Evolutionary conservation across 768 basidiomycete species (phyloP).

Genomic region (Rhodotorula sphaerocarpa): DNA sequence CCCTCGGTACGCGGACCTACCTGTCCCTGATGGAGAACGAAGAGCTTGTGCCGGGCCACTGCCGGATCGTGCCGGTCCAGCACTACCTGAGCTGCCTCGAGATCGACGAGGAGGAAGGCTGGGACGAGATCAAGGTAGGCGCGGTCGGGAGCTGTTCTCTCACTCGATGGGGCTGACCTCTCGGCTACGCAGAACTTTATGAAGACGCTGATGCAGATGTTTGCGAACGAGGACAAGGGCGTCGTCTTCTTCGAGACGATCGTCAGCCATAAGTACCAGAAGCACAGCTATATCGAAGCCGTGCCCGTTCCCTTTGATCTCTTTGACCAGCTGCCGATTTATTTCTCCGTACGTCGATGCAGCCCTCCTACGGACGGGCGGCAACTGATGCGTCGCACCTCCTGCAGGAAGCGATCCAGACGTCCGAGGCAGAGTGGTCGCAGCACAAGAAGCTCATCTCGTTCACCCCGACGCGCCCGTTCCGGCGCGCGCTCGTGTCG

Average conservation of each 20-base stretch:
- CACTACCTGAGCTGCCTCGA: constrained; percentile 86
- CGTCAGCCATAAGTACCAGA: constrained; percentile 72
- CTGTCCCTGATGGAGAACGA: constrained; percentile 81
- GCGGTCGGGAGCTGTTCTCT: no score
- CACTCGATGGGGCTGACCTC: not conserved
- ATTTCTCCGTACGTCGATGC: constrained; percentile 69
- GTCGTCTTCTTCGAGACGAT: constrained; percentile 95
- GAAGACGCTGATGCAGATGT: constrained; percentile 96
- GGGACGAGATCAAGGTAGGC: constrained; percentile 90
- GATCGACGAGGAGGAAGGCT: constrained; percentile 82
- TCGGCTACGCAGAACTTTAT: constrained; percentile 54
- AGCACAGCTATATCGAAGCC: constrained; percentile 87
- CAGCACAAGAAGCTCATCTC: constrained; percentile 96
- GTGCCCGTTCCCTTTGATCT: constrained; percentile 83
- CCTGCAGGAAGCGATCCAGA: constrained; percentile 78
- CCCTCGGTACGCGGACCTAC: constrained; percentile 82
- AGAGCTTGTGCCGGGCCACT: constrained; percentile 85
- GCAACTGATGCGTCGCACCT: no score
- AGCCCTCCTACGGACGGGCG: no score
- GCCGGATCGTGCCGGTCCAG: constrained; percentile 89
- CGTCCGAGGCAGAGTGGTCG: constrained; percentile 94
- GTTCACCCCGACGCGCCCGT: constrained; percentile 80
- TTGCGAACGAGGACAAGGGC: constrained; percentile 81
- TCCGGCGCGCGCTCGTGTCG: constrained; percentile 87
- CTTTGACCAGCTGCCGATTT: constrained; percentile 79